A percentile compares a stretch with the other conserved stretches of the same genome.
Evolutionary conservation across 305 asterid species (phyloP).

Genomic region (Withania somnifera): DNA sequence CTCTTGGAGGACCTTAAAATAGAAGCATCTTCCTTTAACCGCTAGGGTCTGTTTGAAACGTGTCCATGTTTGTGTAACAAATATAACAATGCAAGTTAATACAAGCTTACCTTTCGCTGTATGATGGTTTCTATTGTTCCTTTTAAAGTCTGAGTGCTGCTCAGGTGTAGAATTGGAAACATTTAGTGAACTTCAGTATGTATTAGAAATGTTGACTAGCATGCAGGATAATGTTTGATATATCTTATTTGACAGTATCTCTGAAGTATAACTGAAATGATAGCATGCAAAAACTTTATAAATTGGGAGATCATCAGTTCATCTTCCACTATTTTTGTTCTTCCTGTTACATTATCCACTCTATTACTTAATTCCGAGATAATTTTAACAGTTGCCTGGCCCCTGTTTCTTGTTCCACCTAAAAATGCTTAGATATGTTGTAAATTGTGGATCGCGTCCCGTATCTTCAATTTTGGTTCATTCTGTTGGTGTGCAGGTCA

Average conservation of each 20-base stretch:
- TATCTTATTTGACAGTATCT: not conserved
- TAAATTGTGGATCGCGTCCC: not conserved
- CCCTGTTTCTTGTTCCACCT: not conserved
- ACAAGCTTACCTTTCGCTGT: not conserved
- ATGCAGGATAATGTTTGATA: not conserved
- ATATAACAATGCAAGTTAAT: too few species aligned
- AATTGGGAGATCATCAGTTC: not conserved
- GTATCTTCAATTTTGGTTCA: not conserved
- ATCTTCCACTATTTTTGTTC: not conserved
- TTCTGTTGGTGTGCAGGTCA: constrained; percentile 39
- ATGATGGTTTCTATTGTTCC: not conserved
- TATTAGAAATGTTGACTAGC: not conserved
- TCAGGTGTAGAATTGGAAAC: not conserved
- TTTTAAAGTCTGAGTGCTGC: not conserved
- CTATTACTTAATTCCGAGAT: not conserved
- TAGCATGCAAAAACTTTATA: not conserved
- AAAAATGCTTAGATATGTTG: not conserved
- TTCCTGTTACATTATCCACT: not conserved
- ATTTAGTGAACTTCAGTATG: not conserved
- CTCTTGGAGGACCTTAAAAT: too few species aligned
- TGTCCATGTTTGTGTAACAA: too few species aligned
- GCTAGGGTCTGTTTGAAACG: not conserved
- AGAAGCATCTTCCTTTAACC: not conserved
- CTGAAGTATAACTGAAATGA: not conserved
- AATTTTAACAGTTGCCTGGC: not conserved